Base-by-base conservation (phyloP, 2,329 filamentous ascomycete species). In the Calonectria pseudoturangicola region DNA sequence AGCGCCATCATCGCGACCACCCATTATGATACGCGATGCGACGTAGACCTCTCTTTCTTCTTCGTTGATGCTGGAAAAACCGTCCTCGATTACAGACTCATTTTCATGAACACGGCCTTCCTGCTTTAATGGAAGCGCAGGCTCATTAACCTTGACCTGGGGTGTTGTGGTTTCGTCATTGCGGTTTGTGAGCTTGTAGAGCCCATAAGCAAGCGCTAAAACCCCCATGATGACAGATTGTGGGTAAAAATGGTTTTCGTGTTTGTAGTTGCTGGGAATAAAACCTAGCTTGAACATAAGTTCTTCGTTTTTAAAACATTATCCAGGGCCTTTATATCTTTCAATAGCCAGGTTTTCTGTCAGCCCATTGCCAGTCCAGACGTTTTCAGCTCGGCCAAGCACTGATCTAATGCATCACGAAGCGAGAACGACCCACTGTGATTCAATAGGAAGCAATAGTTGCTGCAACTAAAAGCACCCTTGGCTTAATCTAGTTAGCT, bases 121-220 rank as follows among this genome's bases (percentile, higher is more conserved):
- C 25, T 56, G 47, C n/a, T 25, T 9, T 1, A 54, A 15, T 1
- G 64, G 48, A 2, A 66, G 33, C 4, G 39, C 33, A 12, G 64
- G 25, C 18, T 54, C 18, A 8, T 41, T 25, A 18, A 56, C 64
- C 48, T 56, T 66, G 36, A 21, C 33, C 2, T 41, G 16, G 7
- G 64, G 36, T 18, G 48, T 56, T 45, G 48, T 66, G 5, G 16
- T 56, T 16, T 66, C 64, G 12, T 66, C 65, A 10, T 67, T 67
- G 13, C 65, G 50, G 27, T 67, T 67, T 39, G 65, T 67, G 39
- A 67, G 50, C 65, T 27, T 67, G 18, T 67, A 67, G n/a, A 67
- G 65, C 4, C 39, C 65, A 18, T 67, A 67, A 1, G 51, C 33
- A 18, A 67, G 65, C 6, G 65, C 62, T 8, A 58, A 4, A 25